Conservation (phyloP, 176 grass and related monocot genomes). For the Tillandsia leiboldiana region DNA sequence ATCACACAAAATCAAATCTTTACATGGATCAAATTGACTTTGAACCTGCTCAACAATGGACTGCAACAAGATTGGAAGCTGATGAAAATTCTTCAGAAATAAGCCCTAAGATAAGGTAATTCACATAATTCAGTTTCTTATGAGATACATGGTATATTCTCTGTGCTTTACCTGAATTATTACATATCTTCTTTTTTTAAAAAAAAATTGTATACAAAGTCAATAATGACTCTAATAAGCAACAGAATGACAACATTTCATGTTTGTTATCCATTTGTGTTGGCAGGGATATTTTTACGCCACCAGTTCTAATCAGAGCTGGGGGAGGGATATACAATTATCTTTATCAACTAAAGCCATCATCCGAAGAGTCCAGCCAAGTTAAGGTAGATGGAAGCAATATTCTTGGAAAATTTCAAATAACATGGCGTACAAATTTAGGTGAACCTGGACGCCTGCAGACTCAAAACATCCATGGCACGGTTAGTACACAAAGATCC, state of each 20-base stretch:
- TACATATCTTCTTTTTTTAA: neutral
- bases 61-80: slow-evolving; percentile 69
- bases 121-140: neutral
- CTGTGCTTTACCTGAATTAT: neutral
- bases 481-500: slow-evolving; percentile 37
- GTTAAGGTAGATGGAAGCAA: slow-evolving; percentile 49
- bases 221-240: slow-evolving; percentile 8
- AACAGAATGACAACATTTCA: slow-evolving; percentile 5
- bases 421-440: slow-evolving; percentile 95
- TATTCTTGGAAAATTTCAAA: slow-evolving; percentile 99
- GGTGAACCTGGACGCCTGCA: slow-evolving; percentile 96
- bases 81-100: slow-evolving; percentile 49
- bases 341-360: slow-evolving; percentile 62
- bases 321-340: slow-evolving; percentile 97
- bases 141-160: neutral
- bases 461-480: slow-evolving; percentile 95
- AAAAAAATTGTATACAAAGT: neutral
- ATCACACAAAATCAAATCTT: slow-evolving; percentile 94
- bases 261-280: slow-evolving; percentile 9
- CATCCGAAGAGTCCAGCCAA: slow-evolving; percentile 46
- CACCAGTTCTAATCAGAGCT: slow-evolving; percentile 75
- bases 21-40: slow-evolving; percentile 99
- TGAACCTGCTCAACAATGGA: slow-evolving; percentile 88
- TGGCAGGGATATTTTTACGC: slow-evolving; percentile 56
- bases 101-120: slow-evolving; percentile 58